Evolutionary conservation across 768 basidiomycete genomes (phyloP).

Genomic region (Macrolepiota fuliginosa): DNA sequence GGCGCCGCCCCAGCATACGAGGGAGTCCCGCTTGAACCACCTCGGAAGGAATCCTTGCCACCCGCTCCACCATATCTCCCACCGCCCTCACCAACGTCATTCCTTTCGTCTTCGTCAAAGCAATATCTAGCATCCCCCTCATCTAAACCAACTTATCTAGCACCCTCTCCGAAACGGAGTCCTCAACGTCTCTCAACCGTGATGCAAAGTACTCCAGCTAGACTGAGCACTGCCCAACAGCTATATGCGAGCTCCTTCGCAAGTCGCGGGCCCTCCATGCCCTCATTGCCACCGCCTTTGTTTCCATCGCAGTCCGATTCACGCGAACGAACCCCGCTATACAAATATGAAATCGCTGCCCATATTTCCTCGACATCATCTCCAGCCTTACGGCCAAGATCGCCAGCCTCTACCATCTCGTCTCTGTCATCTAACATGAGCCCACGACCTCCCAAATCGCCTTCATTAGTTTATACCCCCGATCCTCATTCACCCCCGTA

Average conservation of each 20-base stretch:
- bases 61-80: neutral
- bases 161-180: neutral
- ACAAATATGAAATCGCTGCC: conserved; percentile 5
- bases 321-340: neutral
- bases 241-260: conserved; percentile 17
- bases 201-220: conserved; percentile 1
- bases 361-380: neutral
- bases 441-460: neutral
- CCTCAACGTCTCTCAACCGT: neutral
- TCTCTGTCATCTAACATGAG: neutral
- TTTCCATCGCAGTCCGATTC: neutral
- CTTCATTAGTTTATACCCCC: neutral
- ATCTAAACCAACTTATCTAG: neutral
- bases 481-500: conserved; percentile 6
- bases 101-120: neutral
- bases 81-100: neutral
- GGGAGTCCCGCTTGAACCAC: neutral
- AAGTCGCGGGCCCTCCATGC: neutral
- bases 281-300: conserved; percentile 4
- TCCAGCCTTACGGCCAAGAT: neutral
- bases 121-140: neutral
- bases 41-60: neutral
- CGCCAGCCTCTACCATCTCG: conserved; percentile 5
- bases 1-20: neutral
- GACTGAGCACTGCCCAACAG: conserved; percentile 15